Evolutionary conservation across 768 basidiomycete species (phyloP).

Genomic region (Holtermannia corniformis): DNA sequence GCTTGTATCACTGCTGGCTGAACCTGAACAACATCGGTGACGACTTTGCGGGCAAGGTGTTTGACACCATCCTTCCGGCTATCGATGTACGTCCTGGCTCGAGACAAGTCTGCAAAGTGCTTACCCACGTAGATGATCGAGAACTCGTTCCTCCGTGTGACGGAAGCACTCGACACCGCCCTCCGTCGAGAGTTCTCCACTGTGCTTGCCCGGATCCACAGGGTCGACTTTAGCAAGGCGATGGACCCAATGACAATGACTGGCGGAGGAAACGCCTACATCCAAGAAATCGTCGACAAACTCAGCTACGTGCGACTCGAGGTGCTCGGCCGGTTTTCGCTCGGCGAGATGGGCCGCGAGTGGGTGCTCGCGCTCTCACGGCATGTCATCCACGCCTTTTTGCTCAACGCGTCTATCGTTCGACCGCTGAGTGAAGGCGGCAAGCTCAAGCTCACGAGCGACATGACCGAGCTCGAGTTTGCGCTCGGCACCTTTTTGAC

Average conservation of each 20-base stretch:
- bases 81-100: slow-evolving; percentile 49
- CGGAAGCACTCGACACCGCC: slow-evolving; percentile 38
- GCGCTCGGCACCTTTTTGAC: slow-evolving; percentile 64
- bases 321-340: slow-evolving; percentile 57
- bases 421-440: slow-evolving; percentile 84
- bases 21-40: slow-evolving; percentile 57
- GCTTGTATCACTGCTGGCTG: slow-evolving; percentile 65
- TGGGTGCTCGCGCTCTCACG: slow-evolving; percentile 60
- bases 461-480: slow-evolving; percentile 96
- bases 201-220: slow-evolving; percentile 68
- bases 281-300: slow-evolving; percentile 86
- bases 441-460: slow-evolving; percentile 85
- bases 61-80: slow-evolving; percentile 49
- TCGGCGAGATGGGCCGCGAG: slow-evolving; percentile 61
- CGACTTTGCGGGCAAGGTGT: slow-evolving; percentile 58
- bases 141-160: slow-evolving; percentile 30
- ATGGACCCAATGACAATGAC: slow-evolving; percentile 54
- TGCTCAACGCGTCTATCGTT: slow-evolving; percentile 87
- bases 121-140: slow-evolving; percentile 7
- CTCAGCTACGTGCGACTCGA: slow-evolving; percentile 70
- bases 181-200: slow-evolving; percentile 69
- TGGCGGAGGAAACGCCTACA: slow-evolving; percentile 64
- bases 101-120: background rate
- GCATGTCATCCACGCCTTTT: slow-evolving; percentile 73
- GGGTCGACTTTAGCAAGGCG: slow-evolving; percentile 67